phyloP scores from a whole-genome alignment of 352 stramenopile species.

The Pythium grandisporangium region DNA sequence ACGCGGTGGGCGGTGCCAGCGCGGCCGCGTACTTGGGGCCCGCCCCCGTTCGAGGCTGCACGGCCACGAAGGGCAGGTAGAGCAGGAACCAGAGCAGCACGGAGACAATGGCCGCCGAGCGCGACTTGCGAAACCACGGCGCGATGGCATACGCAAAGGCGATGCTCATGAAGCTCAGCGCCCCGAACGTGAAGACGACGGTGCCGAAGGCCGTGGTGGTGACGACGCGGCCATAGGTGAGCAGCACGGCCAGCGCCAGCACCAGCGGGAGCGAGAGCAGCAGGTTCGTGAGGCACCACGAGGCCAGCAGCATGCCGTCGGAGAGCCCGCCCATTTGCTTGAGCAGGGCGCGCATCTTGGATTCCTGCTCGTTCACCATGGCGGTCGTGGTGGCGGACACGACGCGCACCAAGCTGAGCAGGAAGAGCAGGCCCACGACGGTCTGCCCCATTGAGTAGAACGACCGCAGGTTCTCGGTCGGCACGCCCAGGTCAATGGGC shows the following conservation, averaged over 20 bases:
- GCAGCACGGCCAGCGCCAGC: constrained; percentile 9
- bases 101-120: constrained; percentile 46
- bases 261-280: constrained; percentile 30
- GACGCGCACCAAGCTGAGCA: constrained; percentile 35
- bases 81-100: constrained; percentile 66
- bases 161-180: constrained; percentile 44
- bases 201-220: constrained; percentile 39
- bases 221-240: constrained; percentile 68
- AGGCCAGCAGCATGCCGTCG: constrained; percentile 46
- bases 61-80: constrained; percentile 64
- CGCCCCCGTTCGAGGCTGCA: constrained; percentile 21
- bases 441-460: constrained; percentile 36
- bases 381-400: constrained; percentile 55
- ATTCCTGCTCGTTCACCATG: constrained; percentile 82
- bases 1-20: constrained; percentile 50
- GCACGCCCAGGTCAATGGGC: constrained; percentile 11
- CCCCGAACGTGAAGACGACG: constrained; percentile 60
- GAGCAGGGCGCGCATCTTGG: constrained; percentile 67
- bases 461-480: constrained; percentile 15
- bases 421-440: constrained; percentile 29
- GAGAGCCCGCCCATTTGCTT: constrained; percentile 81
- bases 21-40: constrained; percentile 37
- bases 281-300: constrained; percentile 42
- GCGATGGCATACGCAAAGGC: constrained; percentile 56
- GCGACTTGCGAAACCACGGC: constrained; percentile 64